Conservation (phyloP, 768 basidiomycete genomes). For the Pleurotus djamor region DNA sequence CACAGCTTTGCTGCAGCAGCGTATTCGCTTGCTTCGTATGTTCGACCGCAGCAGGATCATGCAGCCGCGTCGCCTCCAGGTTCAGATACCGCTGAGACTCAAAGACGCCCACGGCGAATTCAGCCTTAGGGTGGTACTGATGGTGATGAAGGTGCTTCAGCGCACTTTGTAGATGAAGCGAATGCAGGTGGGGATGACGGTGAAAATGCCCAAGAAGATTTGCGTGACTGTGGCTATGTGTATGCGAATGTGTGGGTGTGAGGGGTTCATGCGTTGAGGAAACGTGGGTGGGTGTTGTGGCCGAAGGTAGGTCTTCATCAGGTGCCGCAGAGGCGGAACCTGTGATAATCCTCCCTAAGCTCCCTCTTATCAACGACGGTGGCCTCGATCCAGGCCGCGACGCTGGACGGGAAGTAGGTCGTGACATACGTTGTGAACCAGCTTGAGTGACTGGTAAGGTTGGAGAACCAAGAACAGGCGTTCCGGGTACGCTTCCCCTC, state of each 20-base stretch:
- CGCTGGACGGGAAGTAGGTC: background rate
- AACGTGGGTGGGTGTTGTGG: background rate
- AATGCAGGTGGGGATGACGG: conserved; percentile 30
- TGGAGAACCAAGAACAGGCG: background rate
- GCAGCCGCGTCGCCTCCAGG: conserved; percentile 53
- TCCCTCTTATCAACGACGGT: background rate
- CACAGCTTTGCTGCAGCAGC: conserved; percentile 51
- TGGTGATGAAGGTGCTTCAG: conserved; percentile 34
- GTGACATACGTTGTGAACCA: background rate
- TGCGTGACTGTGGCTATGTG: conserved; percentile 18
- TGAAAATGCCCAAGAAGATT: conserved; percentile 19
- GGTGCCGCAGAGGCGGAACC: background rate
- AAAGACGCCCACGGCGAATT: conserved; percentile 69
- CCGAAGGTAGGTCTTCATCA: background rate
- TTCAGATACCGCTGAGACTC: conserved; percentile 71
- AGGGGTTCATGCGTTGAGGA: background rate
- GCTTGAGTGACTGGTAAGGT: background rate
- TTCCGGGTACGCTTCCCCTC: background rate
- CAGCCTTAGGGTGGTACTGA: conserved; percentile 25
- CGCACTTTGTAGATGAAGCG: conserved; percentile 29
- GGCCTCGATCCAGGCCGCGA: conserved; percentile 3
- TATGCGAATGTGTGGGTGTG: conserved; percentile 3
- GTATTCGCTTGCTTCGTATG: conserved; percentile 39
- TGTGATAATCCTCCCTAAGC: background rate
- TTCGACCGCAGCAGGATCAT: conserved; percentile 43